These are phyloP conservation scores for Ophiognomonia clavigignenti-juglandacearum DNA, from an alignment of 2,329 filamentous ascomycete genomes.

Conservation along the genomic window DNA sequence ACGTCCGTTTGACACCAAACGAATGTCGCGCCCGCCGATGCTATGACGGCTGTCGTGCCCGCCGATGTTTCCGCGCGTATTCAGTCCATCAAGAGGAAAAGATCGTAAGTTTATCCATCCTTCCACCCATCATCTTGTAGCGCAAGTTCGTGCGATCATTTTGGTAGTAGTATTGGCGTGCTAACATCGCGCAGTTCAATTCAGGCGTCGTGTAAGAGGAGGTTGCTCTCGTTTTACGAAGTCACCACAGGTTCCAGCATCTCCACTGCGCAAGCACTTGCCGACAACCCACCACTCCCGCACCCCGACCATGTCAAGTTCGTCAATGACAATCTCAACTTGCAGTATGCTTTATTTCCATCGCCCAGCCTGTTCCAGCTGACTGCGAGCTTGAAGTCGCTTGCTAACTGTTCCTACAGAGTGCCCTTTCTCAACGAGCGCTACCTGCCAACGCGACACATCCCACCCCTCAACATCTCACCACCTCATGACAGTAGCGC, in stretches of 20 bases:
- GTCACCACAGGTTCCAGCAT: constrained; percentile 66
- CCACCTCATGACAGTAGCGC: neutral
- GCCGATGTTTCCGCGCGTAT: constrained; percentile 62
- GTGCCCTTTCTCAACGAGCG: constrained; percentile 16
- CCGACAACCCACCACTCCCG: constrained; percentile 50
- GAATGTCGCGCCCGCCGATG: constrained; percentile 65
- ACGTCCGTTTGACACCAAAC: constrained; percentile 57
- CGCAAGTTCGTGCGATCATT: constrained; percentile 44
- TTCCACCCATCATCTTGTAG: constrained; percentile 39
- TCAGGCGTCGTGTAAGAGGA: constrained; percentile 82
- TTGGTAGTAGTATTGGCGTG: constrained; percentile 38
- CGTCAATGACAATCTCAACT: constrained; percentile 51
- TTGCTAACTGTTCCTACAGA: constrained; percentile 19
- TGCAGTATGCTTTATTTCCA: constrained; percentile 46
- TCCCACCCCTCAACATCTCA: constrained; percentile 10
- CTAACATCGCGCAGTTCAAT: constrained; percentile 55
- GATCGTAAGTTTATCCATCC: constrained; percentile 40
- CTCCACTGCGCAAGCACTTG: constrained; percentile 52
- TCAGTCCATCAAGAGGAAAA: constrained; percentile 59
- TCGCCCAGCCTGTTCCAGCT: constrained; percentile 17
- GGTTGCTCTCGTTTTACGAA: constrained; percentile 80
- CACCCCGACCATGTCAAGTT: constrained; percentile 51
- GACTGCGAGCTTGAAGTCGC: constrained; percentile 18
- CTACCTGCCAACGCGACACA: constrained; percentile 16
- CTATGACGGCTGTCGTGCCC: constrained; percentile 67